Evolutionary conservation across 495 filamentous ascomycete genomes (phyloP).

Genomic region (Aspergillus incahuasiensis): DNA sequence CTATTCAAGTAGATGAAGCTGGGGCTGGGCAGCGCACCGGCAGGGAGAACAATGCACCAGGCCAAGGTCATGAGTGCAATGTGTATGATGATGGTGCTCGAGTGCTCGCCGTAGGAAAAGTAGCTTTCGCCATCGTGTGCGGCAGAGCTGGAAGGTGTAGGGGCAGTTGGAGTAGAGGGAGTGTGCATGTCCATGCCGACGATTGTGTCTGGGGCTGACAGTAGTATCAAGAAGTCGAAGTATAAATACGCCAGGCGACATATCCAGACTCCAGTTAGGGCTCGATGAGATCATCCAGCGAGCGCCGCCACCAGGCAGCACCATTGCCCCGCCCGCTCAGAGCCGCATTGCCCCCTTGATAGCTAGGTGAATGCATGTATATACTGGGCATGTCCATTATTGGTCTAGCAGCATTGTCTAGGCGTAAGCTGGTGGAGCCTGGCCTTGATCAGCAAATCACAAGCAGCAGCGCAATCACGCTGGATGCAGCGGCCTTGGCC

Average conservation of each 20-base stretch:
- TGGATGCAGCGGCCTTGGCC: not conserved
- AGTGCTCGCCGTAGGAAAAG: conserved; percentile 65
- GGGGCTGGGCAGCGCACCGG: conserved; percentile 51
- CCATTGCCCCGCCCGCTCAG: too few species aligned
- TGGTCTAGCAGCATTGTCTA: too few species aligned
- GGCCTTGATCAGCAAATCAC: not conserved
- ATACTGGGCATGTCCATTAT: too few species aligned
- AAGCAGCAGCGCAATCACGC: not conserved
- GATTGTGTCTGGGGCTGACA: not conserved
- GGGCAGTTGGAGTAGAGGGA: conserved; percentile 9
- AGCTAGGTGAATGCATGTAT: too few species aligned
- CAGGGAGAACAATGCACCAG: conserved; percentile 82
- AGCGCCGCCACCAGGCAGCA: too few species aligned
- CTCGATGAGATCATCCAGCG: too few species aligned
- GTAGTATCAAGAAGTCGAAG: too few species aligned
- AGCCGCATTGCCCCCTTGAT: too few species aligned
- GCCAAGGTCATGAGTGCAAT: conserved; percentile 74
- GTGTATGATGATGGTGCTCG: conserved; percentile 66
- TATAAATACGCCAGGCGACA: too few species aligned
- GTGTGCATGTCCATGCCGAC: conserved; percentile 26
- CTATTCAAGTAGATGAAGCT: too few species aligned
- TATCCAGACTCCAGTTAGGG: too few species aligned
- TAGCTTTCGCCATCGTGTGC: conserved; percentile 54
- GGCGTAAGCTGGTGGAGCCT: too few species aligned
- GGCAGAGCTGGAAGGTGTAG: not conserved